Evolutionary conservation across 495 filamentous ascomycete genomes (phyloP), one percentile per base, ranked within the genome.

Genomic region (Xylona heveae): DNA sequence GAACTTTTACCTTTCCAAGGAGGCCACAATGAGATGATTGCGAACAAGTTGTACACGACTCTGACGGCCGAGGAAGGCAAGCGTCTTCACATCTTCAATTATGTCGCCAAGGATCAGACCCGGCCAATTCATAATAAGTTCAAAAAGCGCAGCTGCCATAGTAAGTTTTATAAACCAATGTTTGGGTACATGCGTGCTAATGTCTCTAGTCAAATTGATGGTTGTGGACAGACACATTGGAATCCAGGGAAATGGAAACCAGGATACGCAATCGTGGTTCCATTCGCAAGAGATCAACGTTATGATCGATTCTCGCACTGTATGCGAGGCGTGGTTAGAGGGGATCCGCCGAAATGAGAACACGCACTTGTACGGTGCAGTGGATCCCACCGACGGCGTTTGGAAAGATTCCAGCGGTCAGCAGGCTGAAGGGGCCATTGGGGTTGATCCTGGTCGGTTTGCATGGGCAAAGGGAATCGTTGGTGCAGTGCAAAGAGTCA

Each of bases 231-330:
- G 61, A 24, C 55, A 51, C 27, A 51, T 84, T 38, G 72, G 62
- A 8, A 71, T 82, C 29, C 61, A 73, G 54, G 74, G 76, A 4
- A 78, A 67, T 39, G 77, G 78, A 1, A 84, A 84, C 44, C 68
- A 78, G 42, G 77, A 84, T 34, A 80, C 77, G n/a, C 78, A 84
- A 53, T 67, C 59, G 36, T 84, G 71, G 67, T 81, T 58, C 39
- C 76, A 84, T 44, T 67, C 59, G 22, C 74, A 79, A 48, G 78
- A 84, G 45, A 59, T 75, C 34, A 84, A 84, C 41, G 41, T 81
- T 8, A 61, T 84, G 58, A 44, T 80, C 9, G 77, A 84, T 35
- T 70, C 62, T 3, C 43, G 46, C 0, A 33, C 53, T 2, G 42
- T 82, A 5, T 84, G 76, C 38, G 38, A 45, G 34, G 48, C 52